Evolutionary conservation across 2,329 filamentous ascomycete genomes (phyloP).

Genomic region (Arachnomyces sp.): DNA sequence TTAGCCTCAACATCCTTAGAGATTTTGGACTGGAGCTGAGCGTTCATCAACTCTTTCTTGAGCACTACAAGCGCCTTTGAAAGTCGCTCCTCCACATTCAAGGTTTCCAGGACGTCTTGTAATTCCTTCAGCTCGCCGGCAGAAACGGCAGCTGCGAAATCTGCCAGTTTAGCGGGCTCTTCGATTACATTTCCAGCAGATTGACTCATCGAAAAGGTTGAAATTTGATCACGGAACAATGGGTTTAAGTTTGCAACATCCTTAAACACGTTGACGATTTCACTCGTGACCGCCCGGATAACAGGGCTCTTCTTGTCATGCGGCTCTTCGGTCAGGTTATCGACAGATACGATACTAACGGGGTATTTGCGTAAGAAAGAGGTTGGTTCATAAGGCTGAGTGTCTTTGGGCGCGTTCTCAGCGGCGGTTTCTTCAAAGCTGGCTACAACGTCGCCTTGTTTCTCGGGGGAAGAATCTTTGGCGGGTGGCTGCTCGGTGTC

Average conservation of each 20-base stretch:
- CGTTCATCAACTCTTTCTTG: constrained; percentile 98
- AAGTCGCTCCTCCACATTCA: constrained; percentile 87
- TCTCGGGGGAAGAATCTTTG: constrained; percentile 51
- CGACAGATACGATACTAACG: constrained; percentile 90
- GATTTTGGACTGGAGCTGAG: constrained; percentile 92
- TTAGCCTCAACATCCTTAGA: constrained; percentile 96
- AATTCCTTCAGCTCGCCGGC: constrained; percentile 85
- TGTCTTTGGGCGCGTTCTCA: constrained; percentile 48
- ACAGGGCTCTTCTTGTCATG: constrained; percentile 84
- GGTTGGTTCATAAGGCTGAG: constrained; percentile 70
- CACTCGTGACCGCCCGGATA: constrained; percentile 86
- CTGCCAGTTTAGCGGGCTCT: constrained; percentile 88
- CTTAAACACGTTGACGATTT: constrained; percentile 98
- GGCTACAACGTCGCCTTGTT: constrained; percentile 88
- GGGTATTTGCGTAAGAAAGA: constrained; percentile 86
- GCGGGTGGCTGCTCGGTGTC: constrained; percentile 25
- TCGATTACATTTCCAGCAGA: constrained; percentile 91
- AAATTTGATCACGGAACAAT: constrained; percentile 93
- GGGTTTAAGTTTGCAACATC: constrained; percentile 91
- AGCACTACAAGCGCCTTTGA: constrained; percentile 85
- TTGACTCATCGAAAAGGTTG: constrained; percentile 92
- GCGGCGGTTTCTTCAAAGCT: constrained; percentile 84
- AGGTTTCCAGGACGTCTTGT: constrained; percentile 79
- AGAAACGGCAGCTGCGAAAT: constrained; percentile 96
- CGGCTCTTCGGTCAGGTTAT: constrained; percentile 82